Evolutionary conservation across 2,329 filamentous ascomycete genomes (phyloP), one percentile per base, ranked within the genome.

Genomic region (Mariannaea sp.): DNA sequence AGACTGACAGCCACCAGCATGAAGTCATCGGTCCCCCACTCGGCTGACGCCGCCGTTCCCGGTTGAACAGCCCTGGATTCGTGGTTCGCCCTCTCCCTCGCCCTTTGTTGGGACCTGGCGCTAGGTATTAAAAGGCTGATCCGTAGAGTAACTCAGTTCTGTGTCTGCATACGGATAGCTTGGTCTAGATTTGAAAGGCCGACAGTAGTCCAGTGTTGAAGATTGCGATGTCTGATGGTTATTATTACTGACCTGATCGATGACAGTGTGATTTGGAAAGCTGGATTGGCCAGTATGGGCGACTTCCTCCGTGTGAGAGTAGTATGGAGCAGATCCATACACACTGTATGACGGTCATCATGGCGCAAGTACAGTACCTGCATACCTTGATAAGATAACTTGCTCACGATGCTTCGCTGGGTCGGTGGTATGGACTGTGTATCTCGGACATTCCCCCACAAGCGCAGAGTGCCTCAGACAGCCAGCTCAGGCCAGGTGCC

Each of bases 31-130:
- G 51, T 51, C 42, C 52, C 52, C 41, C 52, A 41, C 41, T 42
- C 36, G 47, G 46, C 47, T 55, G 42, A 51, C 52, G 47, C 52
- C 47, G 47, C 46, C 47, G 46, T 46, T 47, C 52, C 46, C 47
- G 36, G 36, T 19, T 36, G 26, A 35, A 26, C 45, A 33, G 26
- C 46, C 32, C 32, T 9, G 17, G 32, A 5, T 4, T 35, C 13
- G 13, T 35, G 9, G 36, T 39, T 39, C 20, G 36, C 36, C n/a
- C n/a, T n/a, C n/a, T n/a, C n/a, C 35, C 5, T 38, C 16, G 17
- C 35, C 19, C 10, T 39, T n/a, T 20, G 35, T 32, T 39, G 20
- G 30, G 20, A 33, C 17, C 35, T 39, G 41, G 24, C 30, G 14
- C 33, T 44, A 51, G 14, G 19, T 32, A 33, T 17, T 32, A 12